These are phyloP conservation scores for Puccinia coronata DNA, from an alignment of 1,284 basidiomycete species.

Conservation along the genomic window DNA sequence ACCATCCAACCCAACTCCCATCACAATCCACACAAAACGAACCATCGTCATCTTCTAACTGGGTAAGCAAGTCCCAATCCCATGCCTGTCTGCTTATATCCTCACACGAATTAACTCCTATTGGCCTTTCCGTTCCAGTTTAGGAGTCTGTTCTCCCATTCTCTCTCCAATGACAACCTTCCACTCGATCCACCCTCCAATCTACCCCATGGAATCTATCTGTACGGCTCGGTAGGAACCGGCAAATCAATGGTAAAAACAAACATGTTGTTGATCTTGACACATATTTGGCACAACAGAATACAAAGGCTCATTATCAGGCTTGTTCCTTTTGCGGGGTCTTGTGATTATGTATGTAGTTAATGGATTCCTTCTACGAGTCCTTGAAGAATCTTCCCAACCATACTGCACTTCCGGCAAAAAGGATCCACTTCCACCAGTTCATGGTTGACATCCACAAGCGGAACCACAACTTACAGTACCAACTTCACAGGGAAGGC, in stretches of 20 bases:
- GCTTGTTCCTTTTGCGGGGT: not conserved
- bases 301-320: no score
- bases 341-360: constrained; percentile 65
- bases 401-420: constrained; percentile 4
- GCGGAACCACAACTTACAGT: constrained; percentile 77
- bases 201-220: constrained; percentile 83
- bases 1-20: constrained; percentile 9
- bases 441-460: constrained; percentile 99
- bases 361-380: constrained; percentile 90
- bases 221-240: constrained; percentile 96
- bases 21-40: not conserved
- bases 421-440: constrained; percentile 55
- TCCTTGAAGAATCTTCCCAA: constrained; percentile 25
- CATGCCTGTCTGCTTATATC: not conserved
- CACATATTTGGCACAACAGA: not conserved
- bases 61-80: not conserved
- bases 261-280: not conserved
- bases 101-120: not conserved
- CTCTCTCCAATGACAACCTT: not conserved
- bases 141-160: constrained; percentile 22
- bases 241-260: constrained; percentile 63
- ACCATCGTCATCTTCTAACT: constrained; percentile 1
- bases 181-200: constrained; percentile 57
- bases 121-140: constrained; percentile 3
- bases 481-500: constrained; percentile 67